phyloP scores from a whole-genome alignment of 768 basidiomycete species.

The Cyclocybe cylindracea region DNA sequence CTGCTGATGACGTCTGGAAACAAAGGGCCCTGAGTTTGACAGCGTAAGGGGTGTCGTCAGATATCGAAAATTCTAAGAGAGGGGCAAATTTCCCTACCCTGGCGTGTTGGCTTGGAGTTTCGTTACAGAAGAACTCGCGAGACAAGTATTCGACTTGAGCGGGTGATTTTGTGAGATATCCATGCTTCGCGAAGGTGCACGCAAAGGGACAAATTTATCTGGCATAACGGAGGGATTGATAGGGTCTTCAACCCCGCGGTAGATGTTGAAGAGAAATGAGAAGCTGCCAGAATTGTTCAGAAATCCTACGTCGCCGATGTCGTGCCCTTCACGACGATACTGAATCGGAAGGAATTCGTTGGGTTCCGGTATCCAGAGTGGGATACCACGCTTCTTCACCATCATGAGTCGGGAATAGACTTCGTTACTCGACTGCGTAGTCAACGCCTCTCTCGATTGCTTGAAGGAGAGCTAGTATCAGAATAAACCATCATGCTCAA shows the following conservation, averaged over 20 bases:
- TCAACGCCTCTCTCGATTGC: too few relatives aligned
- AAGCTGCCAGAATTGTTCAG: constrained; percentile 29
- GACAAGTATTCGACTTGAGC: background rate
- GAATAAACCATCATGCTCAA: too few relatives aligned
- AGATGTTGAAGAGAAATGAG: constrained; percentile 37
- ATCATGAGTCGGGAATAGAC: constrained; percentile 13
- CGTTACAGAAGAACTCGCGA: constrained; percentile 7
- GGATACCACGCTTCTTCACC: constrained; percentile 26
- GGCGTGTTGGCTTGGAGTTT: too few relatives aligned
- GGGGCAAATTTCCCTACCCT: too few relatives aligned
- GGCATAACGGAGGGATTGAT: constrained; percentile 29
- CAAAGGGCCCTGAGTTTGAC: background rate
- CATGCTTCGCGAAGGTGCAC: background rate
- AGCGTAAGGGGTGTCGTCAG: background rate
- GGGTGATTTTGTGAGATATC: background rate
- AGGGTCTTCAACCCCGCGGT: constrained; percentile 20
- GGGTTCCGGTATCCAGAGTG: constrained; percentile 33
- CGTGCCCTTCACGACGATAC: constrained; percentile 24
- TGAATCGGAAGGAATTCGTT: constrained; percentile 19
- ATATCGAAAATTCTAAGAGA: too few relatives aligned
- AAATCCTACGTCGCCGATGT: constrained; percentile 38
- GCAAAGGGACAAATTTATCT: constrained; percentile 3
- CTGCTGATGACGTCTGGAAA: constrained; percentile 11
- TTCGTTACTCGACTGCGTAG: too few relatives aligned
- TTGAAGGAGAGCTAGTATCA: too few relatives aligned